Evolutionary conservation across 331 rosid genomes (phyloP), one percentile per base, ranked within the genome.

Genomic region (Rhamnella rubrinervis): DNA sequence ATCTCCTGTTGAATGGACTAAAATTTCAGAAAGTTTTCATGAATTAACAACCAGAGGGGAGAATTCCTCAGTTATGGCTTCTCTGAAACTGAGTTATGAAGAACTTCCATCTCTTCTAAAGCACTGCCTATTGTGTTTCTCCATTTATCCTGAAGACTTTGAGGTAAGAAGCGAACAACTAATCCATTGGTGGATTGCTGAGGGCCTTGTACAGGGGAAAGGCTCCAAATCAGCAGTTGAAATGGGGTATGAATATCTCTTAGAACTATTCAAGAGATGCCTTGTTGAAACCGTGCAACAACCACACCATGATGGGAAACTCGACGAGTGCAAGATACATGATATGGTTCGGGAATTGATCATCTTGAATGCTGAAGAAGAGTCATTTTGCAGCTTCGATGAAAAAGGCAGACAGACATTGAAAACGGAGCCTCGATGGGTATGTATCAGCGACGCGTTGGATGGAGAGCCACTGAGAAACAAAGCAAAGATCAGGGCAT

Each of bases 271-370:
- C 19, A 68, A 25, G 8, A 40, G 74, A 9, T 61, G 74, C 39
- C 37, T 68, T 53, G 53, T 75, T 21, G 74, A 75, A 35, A 37
- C 26, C 31, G 66, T 39, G n/a, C 1, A 75, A 6, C 18, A 0
- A 6, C 65, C 65, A 40, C n/a, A 25, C 23, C 61, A 39, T 9
- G 70, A 75, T 38, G 80, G 70, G 53, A 44, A 10, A 40, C 55
- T 75, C 52, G 52, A 61, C 23, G 5, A 46, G 18, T 75, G 80
- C 59, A 68, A 61, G 75, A 52, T 53, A 14, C 75, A 68, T 6
- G 80, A 75, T 63, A 61, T 75, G 53, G 51, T 68, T 23, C 23
- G 23, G 23, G 23, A 23, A 23, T 23, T 23, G 23, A 23, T 23
- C 23, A 23, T 23, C 23, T 23, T 23, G 6, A 61, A 37, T 64